Percentiles rank a stretch among this genome's conserved stretches.
Evolutionary conservation across 2,329 filamentous ascomycete species (phyloP).

Genomic region (Byssoonygena ceratinophila): DNA sequence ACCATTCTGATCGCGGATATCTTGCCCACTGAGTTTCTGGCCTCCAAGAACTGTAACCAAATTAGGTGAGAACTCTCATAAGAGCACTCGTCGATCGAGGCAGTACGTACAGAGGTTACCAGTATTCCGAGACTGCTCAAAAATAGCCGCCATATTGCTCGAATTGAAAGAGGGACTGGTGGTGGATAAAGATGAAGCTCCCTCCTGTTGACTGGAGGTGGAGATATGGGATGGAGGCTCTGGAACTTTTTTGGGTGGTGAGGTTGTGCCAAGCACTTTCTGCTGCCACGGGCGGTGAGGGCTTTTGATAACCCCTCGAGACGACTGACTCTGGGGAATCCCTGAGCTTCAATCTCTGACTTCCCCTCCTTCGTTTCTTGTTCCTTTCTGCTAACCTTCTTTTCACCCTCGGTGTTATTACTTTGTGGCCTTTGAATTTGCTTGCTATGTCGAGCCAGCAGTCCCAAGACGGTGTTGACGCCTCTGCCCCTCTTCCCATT

Average conservation of each 20-base stretch:
- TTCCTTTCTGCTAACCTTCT: not conserved
- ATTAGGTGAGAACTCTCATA: conserved; percentile 23
- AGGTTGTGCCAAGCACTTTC: conserved; percentile 25
- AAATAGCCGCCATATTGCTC: conserved; percentile 75
- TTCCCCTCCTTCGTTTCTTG: conserved; percentile 8
- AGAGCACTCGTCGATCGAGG: conserved; percentile 10
- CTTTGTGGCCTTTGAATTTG: not conserved
- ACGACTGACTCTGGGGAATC: conserved; percentile 7
- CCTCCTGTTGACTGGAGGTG: conserved; percentile 13
- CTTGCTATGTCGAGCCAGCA: conserved; percentile 4
- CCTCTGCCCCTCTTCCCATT: conserved; percentile 27
- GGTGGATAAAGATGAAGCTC: conserved; percentile 22
- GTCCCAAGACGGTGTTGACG: conserved; percentile 8
- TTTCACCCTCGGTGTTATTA: not conserved
- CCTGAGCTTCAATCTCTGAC: conserved; percentile 8
- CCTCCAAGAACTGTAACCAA: conserved; percentile 65
- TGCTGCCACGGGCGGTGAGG: conserved; percentile 28
- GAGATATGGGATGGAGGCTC: not conserved
- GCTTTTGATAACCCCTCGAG: conserved; percentile 7
- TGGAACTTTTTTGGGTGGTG: conserved; percentile 10
- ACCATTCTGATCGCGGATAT: conserved; percentile 97
- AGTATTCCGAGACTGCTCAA: conserved; percentile 82
- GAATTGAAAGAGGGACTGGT: conserved; percentile 6
- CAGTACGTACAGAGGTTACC: conserved; percentile 67
- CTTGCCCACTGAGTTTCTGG: conserved; percentile 90